Evolutionary conservation across 2,329 filamentous ascomycete species (phyloP), one percentile per base, ranked within the genome.

Genomic region (Cercospora nicotianae): DNA sequence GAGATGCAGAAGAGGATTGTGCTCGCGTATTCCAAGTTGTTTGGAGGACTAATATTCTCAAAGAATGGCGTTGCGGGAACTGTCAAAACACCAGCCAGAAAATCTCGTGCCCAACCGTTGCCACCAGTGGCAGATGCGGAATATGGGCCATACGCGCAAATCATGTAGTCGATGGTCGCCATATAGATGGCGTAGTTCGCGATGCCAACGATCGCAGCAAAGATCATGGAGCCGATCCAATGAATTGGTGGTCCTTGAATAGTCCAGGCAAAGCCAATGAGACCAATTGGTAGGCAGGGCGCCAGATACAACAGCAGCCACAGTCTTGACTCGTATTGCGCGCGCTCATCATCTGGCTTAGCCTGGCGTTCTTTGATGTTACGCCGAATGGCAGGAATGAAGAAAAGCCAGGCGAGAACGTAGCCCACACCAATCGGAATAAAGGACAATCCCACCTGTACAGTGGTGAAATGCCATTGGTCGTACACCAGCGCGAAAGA

Each of bases 161-260:
- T 87, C 86, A 92, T 92, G 80, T 93, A 93, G 78, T 93, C 89
- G 70, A 92, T 90, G 1, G 89, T 91, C 1, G 89, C 88, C 87
- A 91, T 91, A 80, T 92, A 72, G 59, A 77, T 77, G 28, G 76
- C 65, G 65, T 79, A 79, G 75, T 93, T 93, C 66, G 90, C 90
- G 60, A 93, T 90, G 31, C 90, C 91, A 48, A 93, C 87, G 61
- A 92, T 82, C 16, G 85, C 86, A 0, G 85, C 84, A 69, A 90
- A 91, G 31, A 92, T 79, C 83, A 90, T 88, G 9, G 88, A 87
- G 0, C 84, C 89, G 16, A 91, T 87, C 90, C 90, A 93, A 72
- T 89, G 88, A 5, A 90, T 77, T 0, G 83, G 80, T 0, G 89
- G 89, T 0, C 89, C 89, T 58, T 87, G 84, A 1, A 87, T 87